Evolutionary conservation across 371 early-diverging fungal species (phyloP).

Genomic region (Syncephalastrum racemosum): DNA sequence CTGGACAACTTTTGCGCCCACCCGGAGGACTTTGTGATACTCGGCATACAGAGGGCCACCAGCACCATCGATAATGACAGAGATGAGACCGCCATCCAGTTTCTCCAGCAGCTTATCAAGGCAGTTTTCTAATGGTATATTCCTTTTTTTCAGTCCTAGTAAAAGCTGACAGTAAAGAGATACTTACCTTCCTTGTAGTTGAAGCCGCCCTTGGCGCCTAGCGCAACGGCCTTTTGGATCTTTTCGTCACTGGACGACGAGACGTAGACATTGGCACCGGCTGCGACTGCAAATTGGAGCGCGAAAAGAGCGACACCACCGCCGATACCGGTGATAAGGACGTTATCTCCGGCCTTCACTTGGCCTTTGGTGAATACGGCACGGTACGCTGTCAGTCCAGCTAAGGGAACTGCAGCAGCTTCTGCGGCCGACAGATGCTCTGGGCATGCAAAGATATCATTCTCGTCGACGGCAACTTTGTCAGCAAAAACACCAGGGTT

Average conservation of each 20-base stretch:
- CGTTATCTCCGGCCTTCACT: constrained; percentile 51
- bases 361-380: constrained; percentile 59
- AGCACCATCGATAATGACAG: constrained; percentile 72
- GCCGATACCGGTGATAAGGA: constrained; percentile 72
- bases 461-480: constrained; percentile 42
- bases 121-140: constrained; percentile 54
- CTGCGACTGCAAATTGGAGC: constrained; percentile 64
- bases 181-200: constrained; percentile 63
- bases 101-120: constrained; percentile 45
- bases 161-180: constrained; percentile 29
- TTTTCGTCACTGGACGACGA: constrained; percentile 66
- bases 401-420: constrained; percentile 70
- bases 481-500: constrained; percentile 53
- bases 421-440: constrained; percentile 55
- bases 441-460: constrained; percentile 50
- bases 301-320: constrained; percentile 75
- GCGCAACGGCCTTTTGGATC: constrained; percentile 56
- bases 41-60: constrained; percentile 54
- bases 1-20: constrained; percentile 61
- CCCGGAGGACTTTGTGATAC: constrained; percentile 35
- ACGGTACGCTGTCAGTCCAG: constrained; percentile 67
- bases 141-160: constrained; percentile 34
- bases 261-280: constrained; percentile 69
- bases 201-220: constrained; percentile 71
- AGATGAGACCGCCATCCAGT: constrained; percentile 36